Evolutionary conservation across 768 basidiomycete genomes (phyloP).

Genomic region (Mycena crocata): DNA sequence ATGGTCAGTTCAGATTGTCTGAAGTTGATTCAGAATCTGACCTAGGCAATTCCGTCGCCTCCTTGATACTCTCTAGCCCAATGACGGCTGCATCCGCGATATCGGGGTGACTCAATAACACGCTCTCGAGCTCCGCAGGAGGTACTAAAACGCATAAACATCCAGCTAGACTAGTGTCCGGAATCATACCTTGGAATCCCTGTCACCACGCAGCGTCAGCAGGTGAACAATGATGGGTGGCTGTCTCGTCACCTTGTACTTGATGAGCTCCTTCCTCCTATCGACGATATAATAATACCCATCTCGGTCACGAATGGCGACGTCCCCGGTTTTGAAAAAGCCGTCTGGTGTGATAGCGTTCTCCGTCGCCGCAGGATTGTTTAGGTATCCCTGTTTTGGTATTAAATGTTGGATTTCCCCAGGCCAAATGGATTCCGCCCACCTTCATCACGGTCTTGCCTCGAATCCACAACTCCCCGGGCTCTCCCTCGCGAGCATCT

Average conservation of each 20-base stretch:
- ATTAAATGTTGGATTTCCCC: background rate
- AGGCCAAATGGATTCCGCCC: background rate
- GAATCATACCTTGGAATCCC: slow-evolving; percentile 78
- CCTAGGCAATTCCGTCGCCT: slow-evolving; percentile 88
- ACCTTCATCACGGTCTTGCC: slow-evolving; percentile 88
- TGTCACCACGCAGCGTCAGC: slow-evolving; percentile 36
- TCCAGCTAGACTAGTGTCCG: background rate
- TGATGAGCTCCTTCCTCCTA: slow-evolving; percentile 79
- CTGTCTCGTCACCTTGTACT: slow-evolving; percentile 66
- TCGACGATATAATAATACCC: slow-evolving; percentile 85
- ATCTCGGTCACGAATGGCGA: slow-evolving; percentile 72
- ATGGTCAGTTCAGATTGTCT: background rate
- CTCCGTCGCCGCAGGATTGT: slow-evolving; percentile 76
- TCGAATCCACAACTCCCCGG: slow-evolving; percentile 86
- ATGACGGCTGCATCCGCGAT: slow-evolving; percentile 87
- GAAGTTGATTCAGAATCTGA: slow-evolving; percentile 38
- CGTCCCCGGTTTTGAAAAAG: slow-evolving; percentile 94
- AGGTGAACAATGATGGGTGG: background rate
- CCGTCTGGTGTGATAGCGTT: slow-evolving; percentile 76
- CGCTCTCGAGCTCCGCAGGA: slow-evolving; percentile 86
- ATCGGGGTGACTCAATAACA: slow-evolving; percentile 79
- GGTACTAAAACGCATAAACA: slow-evolving; percentile 63
- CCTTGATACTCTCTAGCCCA: slow-evolving; percentile 71
- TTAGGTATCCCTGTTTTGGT: slow-evolving; percentile 72
- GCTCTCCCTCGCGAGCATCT: slow-evolving; percentile 64